phyloP scores from a whole-genome alignment of 176 grass and related monocot genomes.

The sorghum (Sorghum bicolor) region Sorghum_bicolor_NCBIv3 NC_012871.2:77600501-77601000 shows the following conservation, averaged over 20 bases:
- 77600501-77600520: constrained; percentile 80
- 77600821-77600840: not conserved
- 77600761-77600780: not conserved
- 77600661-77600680: not conserved
- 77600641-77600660: constrained; percentile 20
- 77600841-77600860: not conserved
- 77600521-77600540: constrained; percentile 57
- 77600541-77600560: constrained; percentile 25
- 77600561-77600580: constrained; percentile 74
- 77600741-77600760: not conserved
- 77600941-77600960: not conserved
- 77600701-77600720: not conserved
- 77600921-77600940: not conserved
- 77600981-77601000: not conserved
- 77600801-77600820: not conserved
- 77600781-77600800: not conserved
- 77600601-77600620: constrained; percentile 59
- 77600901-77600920: not conserved
- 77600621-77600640: constrained; percentile 65
- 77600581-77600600: constrained; percentile 72
- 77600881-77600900: not conserved
- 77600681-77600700: not conserved
- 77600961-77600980: not conserved
- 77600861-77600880: not conserved
- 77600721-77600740: not conserved